Base-by-base conservation (phyloP, 805 yeast genomes). In the Candida sithepensis region DNA sequence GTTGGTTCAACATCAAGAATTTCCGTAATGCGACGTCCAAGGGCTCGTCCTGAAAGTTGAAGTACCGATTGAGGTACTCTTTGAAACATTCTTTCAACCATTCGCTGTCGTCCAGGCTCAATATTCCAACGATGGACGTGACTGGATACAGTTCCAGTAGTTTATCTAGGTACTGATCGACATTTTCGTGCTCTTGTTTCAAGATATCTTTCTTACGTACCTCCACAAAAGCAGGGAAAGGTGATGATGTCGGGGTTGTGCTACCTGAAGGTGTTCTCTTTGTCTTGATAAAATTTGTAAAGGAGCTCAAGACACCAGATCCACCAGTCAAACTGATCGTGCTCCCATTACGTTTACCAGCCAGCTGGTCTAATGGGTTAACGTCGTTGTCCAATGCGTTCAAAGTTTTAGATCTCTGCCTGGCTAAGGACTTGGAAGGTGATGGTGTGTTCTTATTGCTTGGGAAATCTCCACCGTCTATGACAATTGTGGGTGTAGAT, bases 1-100 rank as follows among this genome's bases (percentile, higher is more conserved):
- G 65, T 45, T 79, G 79, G 47, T 80, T 73, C 42, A 73, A 66
- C 69, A 81, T 71, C 38, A 86, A 63, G 43, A 85, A 73, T 53
- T 75, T 77, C 38, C 91, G 66, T 44, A 86, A 62, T 0, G 91
- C 73, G 49, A 86, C 68, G 56, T 86, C 94, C 16, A 86, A 56
- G 0, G 94, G 86, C 51, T 77, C 78, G 22, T 68, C 68, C 2
- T 55, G 39, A 48, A 85, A 82, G 45, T 78, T 70, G 55, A 82
- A 81, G 41, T 62, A 67, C 14, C 63, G 51, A 38, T 67, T 51
- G 43, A 67, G 58, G 34, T 54, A 60, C 39, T 61, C 59, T 39
- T 58, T 49, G 28, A 57, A 47, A 12, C 59, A 50, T 9, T 14
- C 32, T 41, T 50, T 59, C 45, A 67, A 44, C 22, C 63, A 64